A percentile compares a stretch with the other conserved stretches of the same genome.
These are phyloP conservation scores for Penicillium desertorum DNA, from an alignment of 495 filamentous ascomycete species.

Conservation along the genomic window DNA sequence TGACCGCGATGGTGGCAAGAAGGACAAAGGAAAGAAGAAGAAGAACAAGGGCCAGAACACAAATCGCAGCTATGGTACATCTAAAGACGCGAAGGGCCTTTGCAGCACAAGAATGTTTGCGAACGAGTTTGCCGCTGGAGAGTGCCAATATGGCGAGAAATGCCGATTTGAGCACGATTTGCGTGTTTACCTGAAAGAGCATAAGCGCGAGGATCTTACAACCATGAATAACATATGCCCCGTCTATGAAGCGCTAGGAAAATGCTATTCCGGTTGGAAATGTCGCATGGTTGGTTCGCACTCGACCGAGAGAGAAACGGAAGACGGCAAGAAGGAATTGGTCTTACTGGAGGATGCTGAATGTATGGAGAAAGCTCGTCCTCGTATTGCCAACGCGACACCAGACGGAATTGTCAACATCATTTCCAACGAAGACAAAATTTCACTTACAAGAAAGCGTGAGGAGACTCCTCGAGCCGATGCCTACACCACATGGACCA, in stretches of 20 bases:
- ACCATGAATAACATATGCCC: conserved; percentile 77
- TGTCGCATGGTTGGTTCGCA: conserved; percentile 86
- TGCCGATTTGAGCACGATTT: conserved; percentile 82
- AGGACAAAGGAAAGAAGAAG: conserved; percentile 57
- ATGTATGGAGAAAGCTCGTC: conserved; percentile 42
- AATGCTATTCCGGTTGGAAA: conserved; percentile 82
- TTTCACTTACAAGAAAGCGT: conserved; percentile 65
- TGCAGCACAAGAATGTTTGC: conserved; percentile 66
- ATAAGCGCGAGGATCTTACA: conserved; percentile 73
- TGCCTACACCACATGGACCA: conserved; percentile 70
- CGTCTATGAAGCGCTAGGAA: conserved; percentile 70
- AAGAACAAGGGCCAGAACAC: conserved; percentile 82
- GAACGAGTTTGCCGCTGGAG: conserved; percentile 70
- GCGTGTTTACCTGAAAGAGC: conserved; percentile 77
- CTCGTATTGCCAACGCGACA: conserved; percentile 34
- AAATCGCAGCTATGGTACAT: conserved; percentile 77
- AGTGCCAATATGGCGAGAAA: conserved; percentile 71
- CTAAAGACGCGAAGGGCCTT: conserved; percentile 72
- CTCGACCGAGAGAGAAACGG: conserved; percentile 67
- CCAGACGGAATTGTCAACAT: conserved; percentile 75
- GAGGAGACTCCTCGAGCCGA: conserved; percentile 68
- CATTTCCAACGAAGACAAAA: conserved; percentile 62
- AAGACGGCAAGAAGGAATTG: conserved; percentile 79
- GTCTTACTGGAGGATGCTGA: conserved; percentile 61
- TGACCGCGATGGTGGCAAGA: conserved; percentile 31